Evolutionary conservation across 129 eudicot genomes (phyloP).

Genomic region (Sambucus nigra): DNA sequence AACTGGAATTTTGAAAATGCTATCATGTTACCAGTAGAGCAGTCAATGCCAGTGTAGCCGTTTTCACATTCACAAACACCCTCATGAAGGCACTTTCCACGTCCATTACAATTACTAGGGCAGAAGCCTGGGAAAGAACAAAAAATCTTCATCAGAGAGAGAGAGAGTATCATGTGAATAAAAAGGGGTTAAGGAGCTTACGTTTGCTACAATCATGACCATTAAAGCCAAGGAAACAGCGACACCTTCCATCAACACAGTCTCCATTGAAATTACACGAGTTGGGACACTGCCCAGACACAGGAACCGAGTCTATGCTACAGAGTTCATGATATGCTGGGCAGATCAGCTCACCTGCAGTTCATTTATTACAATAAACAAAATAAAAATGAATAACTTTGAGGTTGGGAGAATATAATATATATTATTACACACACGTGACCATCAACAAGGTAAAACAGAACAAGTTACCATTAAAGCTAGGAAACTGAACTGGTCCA

Average conservation of each 20-base stretch:
- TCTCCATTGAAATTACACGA: conserved; percentile 83
- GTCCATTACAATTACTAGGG: conserved; percentile 67
- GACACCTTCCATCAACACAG: conserved; percentile 74
- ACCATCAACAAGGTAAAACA: not conserved
- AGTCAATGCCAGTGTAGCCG: conserved; percentile 84
- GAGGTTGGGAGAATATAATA: not conserved
- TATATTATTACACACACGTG: not conserved
- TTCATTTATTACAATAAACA: not conserved
- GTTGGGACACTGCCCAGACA: conserved; percentile 62
- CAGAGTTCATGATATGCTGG: conserved; percentile 96
- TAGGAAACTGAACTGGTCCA: conserved; percentile 81
- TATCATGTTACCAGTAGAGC: conserved; percentile 72
- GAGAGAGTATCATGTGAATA: not conserved
- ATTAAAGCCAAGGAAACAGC: conserved; percentile 76
- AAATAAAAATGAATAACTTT: not conserved
- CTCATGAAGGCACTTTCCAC: conserved; percentile 59
- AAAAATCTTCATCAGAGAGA: conserved; percentile 5
- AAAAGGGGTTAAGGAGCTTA: conserved; percentile 24
- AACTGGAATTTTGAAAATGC: no score
- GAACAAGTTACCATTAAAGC: conserved; percentile 60
- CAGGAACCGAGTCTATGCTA: conserved; percentile 28
- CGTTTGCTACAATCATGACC: conserved; percentile 87
- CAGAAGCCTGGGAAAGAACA: conserved; percentile 49
- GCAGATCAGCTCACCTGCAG: conserved; percentile 74
- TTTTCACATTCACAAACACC: conserved; percentile 69